These are phyloP conservation scores for Thielaviopsis populi DNA, from an alignment of 2,329 filamentous ascomycete genomes.

Conservation along the genomic window DNA sequence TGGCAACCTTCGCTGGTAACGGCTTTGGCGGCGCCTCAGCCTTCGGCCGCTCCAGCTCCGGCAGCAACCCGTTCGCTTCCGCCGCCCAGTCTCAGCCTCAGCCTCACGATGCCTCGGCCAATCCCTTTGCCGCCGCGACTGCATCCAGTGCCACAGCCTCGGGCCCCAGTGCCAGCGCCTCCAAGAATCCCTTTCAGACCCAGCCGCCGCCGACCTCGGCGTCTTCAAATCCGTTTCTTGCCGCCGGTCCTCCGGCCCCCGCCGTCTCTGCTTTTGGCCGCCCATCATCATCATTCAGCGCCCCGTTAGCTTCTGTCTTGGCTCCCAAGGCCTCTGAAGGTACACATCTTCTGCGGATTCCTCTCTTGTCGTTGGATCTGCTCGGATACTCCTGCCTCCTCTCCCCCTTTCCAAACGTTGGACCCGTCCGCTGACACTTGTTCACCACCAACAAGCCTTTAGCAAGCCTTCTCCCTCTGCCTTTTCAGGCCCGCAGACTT, in stretches of 20 bases:
- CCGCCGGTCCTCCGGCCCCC: background rate
- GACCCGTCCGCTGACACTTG: background rate
- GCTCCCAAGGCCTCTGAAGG: constrained; percentile 6
- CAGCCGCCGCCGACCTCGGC: background rate
- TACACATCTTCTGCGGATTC: background rate
- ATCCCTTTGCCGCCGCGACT: constrained; percentile 10
- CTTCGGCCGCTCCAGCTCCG: background rate
- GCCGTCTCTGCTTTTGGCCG: constrained; percentile 4
- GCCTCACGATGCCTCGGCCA: background rate
- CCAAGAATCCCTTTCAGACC: constrained; percentile 12
- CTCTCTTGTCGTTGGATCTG: too few species aligned
- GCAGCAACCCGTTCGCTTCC: constrained; percentile 10
- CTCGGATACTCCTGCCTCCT: too few species aligned
- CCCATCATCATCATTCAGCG: constrained; percentile 15
- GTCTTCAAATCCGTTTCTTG: constrained; percentile 11
- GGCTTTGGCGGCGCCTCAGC: constrained; percentile 9
- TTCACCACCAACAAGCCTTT: background rate
- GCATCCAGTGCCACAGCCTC: too few species aligned
- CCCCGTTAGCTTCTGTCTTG: background rate
- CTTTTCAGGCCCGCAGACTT: background rate
- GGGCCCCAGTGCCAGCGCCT: background rate
- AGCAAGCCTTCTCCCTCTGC: background rate
- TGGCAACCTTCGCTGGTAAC: constrained; percentile 15
- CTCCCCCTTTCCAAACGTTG: too few species aligned
- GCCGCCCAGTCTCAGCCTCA: background rate